phyloP scores from a whole-genome alignment of 1,139 yeast species.

The Zygotorulaspora mrakii region DNA sequence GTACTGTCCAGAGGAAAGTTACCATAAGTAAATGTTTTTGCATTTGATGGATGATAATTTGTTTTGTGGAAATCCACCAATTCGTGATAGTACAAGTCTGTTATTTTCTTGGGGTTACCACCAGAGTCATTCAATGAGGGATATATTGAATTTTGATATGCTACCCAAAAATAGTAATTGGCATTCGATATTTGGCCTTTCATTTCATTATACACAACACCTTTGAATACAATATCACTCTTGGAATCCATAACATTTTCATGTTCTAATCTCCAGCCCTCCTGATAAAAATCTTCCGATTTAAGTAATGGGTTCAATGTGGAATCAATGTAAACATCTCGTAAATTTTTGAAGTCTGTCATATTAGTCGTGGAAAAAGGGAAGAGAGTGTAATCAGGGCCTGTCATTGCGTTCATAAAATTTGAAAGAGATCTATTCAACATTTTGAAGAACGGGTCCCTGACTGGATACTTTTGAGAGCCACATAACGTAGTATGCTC shows the following conservation, averaged over 20 bases:
- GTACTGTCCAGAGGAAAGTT: conserved; percentile 62
- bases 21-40: conserved; percentile 86
- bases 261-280: conserved; percentile 96
- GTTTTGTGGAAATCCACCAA: conserved; percentile 67
- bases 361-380: conserved; percentile 93
- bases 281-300: conserved; percentile 83
- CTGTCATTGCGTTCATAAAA: conserved; percentile 99
- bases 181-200: conserved; percentile 94
- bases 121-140: conserved; percentile 87
- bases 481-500: conserved; percentile 97
- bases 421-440: conserved; percentile 80
- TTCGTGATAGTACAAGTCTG: conserved; percentile 69
- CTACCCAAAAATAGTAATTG: conserved; percentile 77
- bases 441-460: conserved; percentile 98
- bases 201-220: conserved; percentile 98
- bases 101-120: conserved; percentile 84
- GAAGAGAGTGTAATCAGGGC: conserved; percentile 89
- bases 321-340: conserved; percentile 85
- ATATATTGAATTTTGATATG: conserved; percentile 79
- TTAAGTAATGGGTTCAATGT: conserved; percentile 78
- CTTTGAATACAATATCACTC: conserved; percentile 73
- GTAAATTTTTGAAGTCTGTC: conserved; percentile 75
- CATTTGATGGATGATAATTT: conserved; percentile 87
- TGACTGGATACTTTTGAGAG: conserved; percentile 80
- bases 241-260: conserved; percentile 52